Evolutionary conservation across 2,329 filamentous ascomycete genomes (phyloP).

Genomic region (Colletotrichum costaricense): DNA sequence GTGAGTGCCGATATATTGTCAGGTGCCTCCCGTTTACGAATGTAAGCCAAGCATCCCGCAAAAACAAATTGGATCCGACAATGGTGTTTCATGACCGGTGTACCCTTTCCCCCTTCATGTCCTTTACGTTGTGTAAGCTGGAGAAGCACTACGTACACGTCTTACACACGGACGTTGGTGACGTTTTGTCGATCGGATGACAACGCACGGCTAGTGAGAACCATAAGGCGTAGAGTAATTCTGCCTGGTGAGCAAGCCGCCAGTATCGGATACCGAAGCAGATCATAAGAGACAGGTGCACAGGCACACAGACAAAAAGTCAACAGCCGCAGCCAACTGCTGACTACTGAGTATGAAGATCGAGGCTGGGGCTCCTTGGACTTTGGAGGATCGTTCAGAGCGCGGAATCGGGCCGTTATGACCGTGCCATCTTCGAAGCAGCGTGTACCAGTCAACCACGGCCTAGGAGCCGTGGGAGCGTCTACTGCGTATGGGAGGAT

Average conservation of each 20-base stretch:
- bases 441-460: neutral
- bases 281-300: neutral
- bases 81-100: conserved; percentile 13
- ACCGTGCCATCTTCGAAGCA: neutral
- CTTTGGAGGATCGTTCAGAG: neutral
- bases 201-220: neutral
- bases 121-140: neutral
- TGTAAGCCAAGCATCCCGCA: neutral
- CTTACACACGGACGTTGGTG: neutral
- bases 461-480: neutral
- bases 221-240: neutral
- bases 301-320: neutral
- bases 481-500: neutral
- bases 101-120: neutral
- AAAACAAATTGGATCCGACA: neutral
- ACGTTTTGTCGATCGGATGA: conserved; percentile 16
- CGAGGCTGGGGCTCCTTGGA: neutral
- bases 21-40: neutral
- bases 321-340: neutral
- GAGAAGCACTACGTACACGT: neutral
- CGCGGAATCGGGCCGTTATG: conserved; percentile 5
- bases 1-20: neutral
- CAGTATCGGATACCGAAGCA: neutral
- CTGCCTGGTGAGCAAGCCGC: neutral
- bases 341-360: neutral